A percentile compares a stretch with the other conserved stretches of the same genome.
Conservation (phyloP, 2,329 filamentous ascomycete species). For the Colletotrichum kahawae region DNA sequence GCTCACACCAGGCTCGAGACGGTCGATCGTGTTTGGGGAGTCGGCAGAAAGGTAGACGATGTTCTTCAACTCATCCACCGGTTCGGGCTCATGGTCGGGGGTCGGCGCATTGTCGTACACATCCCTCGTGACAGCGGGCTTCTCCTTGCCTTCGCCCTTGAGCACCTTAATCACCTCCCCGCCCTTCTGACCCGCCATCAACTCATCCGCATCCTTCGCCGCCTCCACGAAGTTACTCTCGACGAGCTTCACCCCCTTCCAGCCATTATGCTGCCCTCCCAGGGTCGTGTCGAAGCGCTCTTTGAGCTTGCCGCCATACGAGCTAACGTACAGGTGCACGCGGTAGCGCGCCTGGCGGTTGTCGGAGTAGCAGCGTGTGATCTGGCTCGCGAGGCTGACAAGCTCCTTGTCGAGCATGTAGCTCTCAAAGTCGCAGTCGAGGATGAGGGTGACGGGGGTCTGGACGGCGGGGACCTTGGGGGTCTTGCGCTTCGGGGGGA, state of each 20-base stretch:
- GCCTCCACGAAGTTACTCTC: conserved; percentile 77
- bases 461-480: conserved; percentile 45
- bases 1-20: conserved; percentile 84
- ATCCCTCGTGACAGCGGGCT: conserved; percentile 35
- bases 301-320: conserved; percentile 77
- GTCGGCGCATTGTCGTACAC: conserved; percentile 37
- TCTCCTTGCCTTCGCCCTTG: conserved; percentile 36
- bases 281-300: conserved; percentile 82
- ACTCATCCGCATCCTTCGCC: conserved; percentile 66
- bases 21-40: conserved; percentile 81
- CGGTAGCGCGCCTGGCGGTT: conserved; percentile 74
- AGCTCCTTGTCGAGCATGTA: conserved; percentile 89
- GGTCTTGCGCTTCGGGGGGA: conserved; percentile 32
- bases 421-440: conserved; percentile 92
- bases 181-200: conserved; percentile 65
- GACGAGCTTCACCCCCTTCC: conserved; percentile 79
- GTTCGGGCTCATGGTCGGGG: conserved; percentile 32
- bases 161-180: conserved; percentile 67
- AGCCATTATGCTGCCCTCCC: conserved; percentile 72
- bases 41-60: conserved; percentile 92
- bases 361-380: conserved; percentile 89
- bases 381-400: conserved; percentile 80
- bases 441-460: conserved; percentile 78
- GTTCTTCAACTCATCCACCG: conserved; percentile 39
- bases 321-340: conserved; percentile 76